Percentiles rank a stretch among this genome's conserved stretches.
phyloP scores from a whole-genome alignment of 352 stramenopile genomes.

The Aphanomyces invadans region DNA sequence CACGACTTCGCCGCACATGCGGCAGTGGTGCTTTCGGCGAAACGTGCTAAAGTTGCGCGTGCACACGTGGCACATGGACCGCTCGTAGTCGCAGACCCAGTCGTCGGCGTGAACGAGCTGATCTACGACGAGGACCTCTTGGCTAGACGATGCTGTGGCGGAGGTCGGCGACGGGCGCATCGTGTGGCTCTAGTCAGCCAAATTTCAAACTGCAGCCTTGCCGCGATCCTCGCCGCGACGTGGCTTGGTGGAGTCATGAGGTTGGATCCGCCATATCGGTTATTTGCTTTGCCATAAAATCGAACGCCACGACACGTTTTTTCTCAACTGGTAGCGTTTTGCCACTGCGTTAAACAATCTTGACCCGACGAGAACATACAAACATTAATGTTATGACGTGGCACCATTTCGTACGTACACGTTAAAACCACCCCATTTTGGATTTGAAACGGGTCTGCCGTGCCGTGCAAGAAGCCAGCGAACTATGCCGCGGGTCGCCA shows the following conservation, averaged over 20 bases:
- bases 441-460: not conserved
- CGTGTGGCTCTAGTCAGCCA: not conserved
- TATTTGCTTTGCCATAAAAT: not conserved
- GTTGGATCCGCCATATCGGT: not conserved
- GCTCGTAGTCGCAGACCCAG: constrained; percentile 69
- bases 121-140: constrained; percentile 54
- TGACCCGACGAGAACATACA: not conserved
- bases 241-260: too few relatives aligned
- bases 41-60: constrained; percentile 70
- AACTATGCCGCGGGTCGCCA: not conserved
- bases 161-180: not conserved
- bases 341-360: not conserved
- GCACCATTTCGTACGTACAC: not conserved
- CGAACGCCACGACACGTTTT: too few relatives aligned
- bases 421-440: not conserved
- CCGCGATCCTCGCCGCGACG: not conserved
- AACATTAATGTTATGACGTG: not conserved
- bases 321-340: not conserved
- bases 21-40: constrained; percentile 80
- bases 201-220: constrained; percentile 5
- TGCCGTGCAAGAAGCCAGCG: not conserved
- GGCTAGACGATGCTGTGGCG: not conserved
- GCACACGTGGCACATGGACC: constrained; percentile 65
- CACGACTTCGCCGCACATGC: constrained; percentile 41
- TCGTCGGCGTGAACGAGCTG: constrained; percentile 64